Evolutionary conservation across 768 basidiomycete species (phyloP).

Genomic region (Termitomyces heimii): DNA sequence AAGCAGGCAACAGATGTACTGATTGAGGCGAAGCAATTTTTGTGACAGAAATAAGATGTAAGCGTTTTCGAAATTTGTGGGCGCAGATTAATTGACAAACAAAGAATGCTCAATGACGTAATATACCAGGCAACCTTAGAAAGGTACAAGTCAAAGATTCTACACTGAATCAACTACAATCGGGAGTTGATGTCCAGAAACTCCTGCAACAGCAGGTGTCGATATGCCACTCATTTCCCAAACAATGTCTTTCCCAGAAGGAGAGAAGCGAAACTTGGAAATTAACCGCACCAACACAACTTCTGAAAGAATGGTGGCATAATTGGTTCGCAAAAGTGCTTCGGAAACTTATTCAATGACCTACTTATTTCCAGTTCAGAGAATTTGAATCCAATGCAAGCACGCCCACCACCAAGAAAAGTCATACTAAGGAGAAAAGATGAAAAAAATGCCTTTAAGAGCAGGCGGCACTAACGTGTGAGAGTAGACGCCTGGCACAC

Average conservation of each 20-base stretch:
- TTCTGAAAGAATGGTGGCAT: conserved; percentile 13
- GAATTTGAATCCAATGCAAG: conserved; percentile 52
- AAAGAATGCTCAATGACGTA: not conserved
- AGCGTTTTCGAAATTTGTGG: not conserved
- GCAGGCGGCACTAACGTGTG: conserved; percentile 23
- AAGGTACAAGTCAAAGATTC: not conserved
- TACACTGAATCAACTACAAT: not conserved
- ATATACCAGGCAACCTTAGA: not conserved
- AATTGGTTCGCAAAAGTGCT: not conserved
- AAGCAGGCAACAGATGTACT: not conserved
- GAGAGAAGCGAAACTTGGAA: conserved; percentile 20
- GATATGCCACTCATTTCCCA: conserved; percentile 24
- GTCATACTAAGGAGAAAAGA: conserved; percentile 28
- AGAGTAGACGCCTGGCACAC: conserved; percentile 39
- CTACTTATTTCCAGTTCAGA: conserved; percentile 49
- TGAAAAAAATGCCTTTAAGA: not conserved
- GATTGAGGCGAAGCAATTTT: not conserved
- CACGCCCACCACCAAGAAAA: conserved; percentile 35
- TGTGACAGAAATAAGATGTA: not conserved
- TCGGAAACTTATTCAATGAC: not conserved
- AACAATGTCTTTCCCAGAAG: conserved; percentile 17
- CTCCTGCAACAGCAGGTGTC: conserved; percentile 15
- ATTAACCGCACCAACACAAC: conserved; percentile 21
- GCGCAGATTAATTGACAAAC: not conserved
- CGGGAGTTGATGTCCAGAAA: conserved; percentile 6